A percentile compares a stretch with the other conserved stretches of the same genome.
These are phyloP conservation scores for Sclerotinia borealis DNA, from an alignment of 2,329 filamentous ascomycete genomes.

Conservation along the genomic window DNA sequence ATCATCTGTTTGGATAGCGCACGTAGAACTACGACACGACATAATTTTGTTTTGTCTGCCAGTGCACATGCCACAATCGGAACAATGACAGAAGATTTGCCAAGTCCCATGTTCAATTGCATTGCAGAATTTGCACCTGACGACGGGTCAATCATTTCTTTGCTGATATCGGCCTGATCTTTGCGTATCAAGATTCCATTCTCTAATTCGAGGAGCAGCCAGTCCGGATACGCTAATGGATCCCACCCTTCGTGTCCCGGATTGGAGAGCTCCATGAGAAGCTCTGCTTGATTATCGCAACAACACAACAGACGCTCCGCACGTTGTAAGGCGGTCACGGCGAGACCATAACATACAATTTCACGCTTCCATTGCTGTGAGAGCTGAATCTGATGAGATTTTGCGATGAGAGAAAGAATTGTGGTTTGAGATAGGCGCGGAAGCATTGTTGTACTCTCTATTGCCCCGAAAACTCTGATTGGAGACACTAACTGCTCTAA, in stretches of 20 bases:
- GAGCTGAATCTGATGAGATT: not conserved
- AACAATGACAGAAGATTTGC: conserved; percentile 64
- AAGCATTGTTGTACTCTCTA: conserved; percentile 2
- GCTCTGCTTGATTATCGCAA: conserved; percentile 26
- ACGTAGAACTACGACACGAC: conserved; percentile 55
- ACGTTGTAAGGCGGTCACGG: conserved; percentile 18
- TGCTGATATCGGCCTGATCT: conserved; percentile 44
- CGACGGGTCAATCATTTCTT: conserved; percentile 44
- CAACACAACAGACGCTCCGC: conserved; percentile 34
- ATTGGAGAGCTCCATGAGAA: conserved; percentile 42
- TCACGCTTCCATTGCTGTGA: conserved; percentile 15
- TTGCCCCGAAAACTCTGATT: not conserved
- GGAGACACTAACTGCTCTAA: not conserved
- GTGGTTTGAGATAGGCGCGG: conserved; percentile 18
- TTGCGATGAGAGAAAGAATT: conserved; percentile 16
- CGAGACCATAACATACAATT: conserved; percentile 19
- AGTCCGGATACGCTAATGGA: conserved; percentile 48
- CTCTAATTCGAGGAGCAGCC: conserved; percentile 59
- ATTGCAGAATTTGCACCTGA: conserved; percentile 45
- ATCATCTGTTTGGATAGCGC: conserved; percentile 56
- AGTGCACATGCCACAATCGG: conserved; percentile 53
- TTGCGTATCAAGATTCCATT: conserved; percentile 54
- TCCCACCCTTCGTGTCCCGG: conserved; percentile 52
- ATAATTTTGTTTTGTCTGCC: conserved; percentile 45
- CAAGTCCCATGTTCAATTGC: conserved; percentile 68